Conservation (phyloP, 345 rosid species). For the Gossypium longicalyx region DNA sequence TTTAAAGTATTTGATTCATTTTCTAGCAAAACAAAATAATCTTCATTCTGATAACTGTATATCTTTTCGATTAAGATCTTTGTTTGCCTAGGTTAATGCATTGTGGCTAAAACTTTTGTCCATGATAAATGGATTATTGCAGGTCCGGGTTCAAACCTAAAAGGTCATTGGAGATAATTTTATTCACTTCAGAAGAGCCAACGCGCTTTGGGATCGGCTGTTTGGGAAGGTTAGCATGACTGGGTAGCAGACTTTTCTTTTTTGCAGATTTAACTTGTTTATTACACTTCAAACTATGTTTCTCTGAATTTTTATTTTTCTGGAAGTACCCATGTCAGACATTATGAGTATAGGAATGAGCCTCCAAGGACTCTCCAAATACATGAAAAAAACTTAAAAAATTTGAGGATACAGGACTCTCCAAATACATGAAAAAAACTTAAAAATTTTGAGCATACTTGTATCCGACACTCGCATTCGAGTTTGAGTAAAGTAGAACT, state of each 20-base stretch:
- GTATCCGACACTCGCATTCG: neutral
- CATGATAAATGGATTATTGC: slow-evolving; percentile 19
- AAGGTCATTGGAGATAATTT: slow-evolving; percentile 77
- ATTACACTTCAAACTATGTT: neutral
- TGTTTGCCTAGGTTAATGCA: slow-evolving; percentile 1
- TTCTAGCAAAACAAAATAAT: neutral
- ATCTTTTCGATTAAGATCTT: slow-evolving; percentile 1
- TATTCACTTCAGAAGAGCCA: slow-evolving; percentile 95
- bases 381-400: neutral
- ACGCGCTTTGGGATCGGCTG: slow-evolving; percentile 94
- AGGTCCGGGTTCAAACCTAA: slow-evolving; percentile 85
- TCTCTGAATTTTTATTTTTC: neutral
- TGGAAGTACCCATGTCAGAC: neutral
- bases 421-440: neutral
- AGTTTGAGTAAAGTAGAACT: neutral
- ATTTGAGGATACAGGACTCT: neutral
- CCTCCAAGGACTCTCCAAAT: neutral
- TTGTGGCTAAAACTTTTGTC: slow-evolving; percentile 7
- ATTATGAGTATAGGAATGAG: neutral
- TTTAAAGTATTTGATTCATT: neutral
- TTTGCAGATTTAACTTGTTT: neutral
- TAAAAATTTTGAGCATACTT: neutral
- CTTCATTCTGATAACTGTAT: neutral
- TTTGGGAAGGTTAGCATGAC: slow-evolving; percentile 71
- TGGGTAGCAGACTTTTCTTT: neutral